Conservation (phyloP, 371 early-diverging fungal species). For the Circinella minor region DNA sequence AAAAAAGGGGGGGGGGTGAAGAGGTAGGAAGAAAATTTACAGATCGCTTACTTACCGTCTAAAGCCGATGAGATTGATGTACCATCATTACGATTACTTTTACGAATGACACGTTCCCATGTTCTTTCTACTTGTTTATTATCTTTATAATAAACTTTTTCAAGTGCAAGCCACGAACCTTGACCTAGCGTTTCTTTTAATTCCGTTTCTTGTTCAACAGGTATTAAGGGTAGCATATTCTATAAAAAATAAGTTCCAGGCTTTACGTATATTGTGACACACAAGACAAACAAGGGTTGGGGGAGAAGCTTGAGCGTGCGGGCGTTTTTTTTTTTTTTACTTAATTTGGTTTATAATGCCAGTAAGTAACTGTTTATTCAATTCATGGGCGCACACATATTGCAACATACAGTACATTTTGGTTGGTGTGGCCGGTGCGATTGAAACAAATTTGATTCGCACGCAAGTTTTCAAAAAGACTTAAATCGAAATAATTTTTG, state of each 20-base stretch:
- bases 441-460: too few relatives aligned
- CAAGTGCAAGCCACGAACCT: conserved; percentile 58
- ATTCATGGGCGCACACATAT: too few relatives aligned
- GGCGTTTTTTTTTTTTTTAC: too few relatives aligned
- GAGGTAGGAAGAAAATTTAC: too few relatives aligned
- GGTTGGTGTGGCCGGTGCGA: too few relatives aligned
- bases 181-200: conserved; percentile 28
- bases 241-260: not conserved
- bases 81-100: not conserved
- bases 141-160: conserved; percentile 44
- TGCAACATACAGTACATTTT: too few relatives aligned
- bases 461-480: too few relatives aligned
- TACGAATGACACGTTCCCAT: conserved; percentile 54
- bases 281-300: not conserved
- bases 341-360: too few relatives aligned
- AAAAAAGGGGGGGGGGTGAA: not conserved
- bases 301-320: not conserved
- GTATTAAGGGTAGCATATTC: not conserved
- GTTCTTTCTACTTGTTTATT: conserved; percentile 25
- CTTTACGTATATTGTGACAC: not conserved
- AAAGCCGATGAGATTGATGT: conserved; percentile 5
- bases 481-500: too few relatives aligned
- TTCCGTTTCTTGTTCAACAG: not conserved
- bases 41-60: conserved; percentile 34
- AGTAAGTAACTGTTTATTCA: too few relatives aligned